These are phyloP conservation scores for Colletotrichum theobromicola DNA, from an alignment of 2,329 filamentous ascomycete species.

Conservation along the genomic window DNA sequence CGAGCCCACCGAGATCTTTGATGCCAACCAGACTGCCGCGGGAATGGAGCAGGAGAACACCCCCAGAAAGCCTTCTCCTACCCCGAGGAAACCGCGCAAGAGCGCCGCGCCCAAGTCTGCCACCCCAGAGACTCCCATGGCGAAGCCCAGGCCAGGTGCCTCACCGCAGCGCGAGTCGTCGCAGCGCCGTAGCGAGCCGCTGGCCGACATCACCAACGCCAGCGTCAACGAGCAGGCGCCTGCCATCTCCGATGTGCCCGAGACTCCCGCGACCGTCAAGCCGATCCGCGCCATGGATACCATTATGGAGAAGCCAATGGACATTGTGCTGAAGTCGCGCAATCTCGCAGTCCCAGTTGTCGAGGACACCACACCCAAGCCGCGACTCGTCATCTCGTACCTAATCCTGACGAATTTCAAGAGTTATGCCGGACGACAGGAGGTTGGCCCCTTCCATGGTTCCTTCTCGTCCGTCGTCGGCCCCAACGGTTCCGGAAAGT, in stretches of 20 bases:
- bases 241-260: constrained; percentile 38
- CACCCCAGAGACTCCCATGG: constrained; percentile 38
- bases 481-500: constrained; percentile 97
- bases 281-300: constrained; percentile 80
- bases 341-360: constrained; percentile 70
- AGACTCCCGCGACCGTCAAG: constrained; percentile 61
- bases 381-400: constrained; percentile 91
- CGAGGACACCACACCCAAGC: constrained; percentile 78
- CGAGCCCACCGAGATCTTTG: constrained; percentile 40
- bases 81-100: constrained; percentile 67
- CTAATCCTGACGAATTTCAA: constrained; percentile 97
- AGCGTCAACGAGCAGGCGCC: constrained; percentile 67
- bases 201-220: constrained; percentile 75
- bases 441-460: constrained; percentile 94
- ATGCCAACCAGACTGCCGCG: constrained; percentile 37
- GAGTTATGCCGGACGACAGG: constrained; percentile 93
- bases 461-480: constrained; percentile 98
- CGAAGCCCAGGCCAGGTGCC: constrained; percentile 59
- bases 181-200: constrained; percentile 58
- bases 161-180: constrained; percentile 60
- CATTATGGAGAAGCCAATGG: constrained; percentile 86
- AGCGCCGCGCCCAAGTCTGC: constrained; percentile 53
- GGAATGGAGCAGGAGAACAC: constrained; percentile 32
- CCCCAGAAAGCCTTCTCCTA: constrained; percentile 47
- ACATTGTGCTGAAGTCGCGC: constrained; percentile 88